phyloP scores from a whole-genome alignment of 2,329 filamentous ascomycete genomes.

The Diaporthe batatas region DNA sequence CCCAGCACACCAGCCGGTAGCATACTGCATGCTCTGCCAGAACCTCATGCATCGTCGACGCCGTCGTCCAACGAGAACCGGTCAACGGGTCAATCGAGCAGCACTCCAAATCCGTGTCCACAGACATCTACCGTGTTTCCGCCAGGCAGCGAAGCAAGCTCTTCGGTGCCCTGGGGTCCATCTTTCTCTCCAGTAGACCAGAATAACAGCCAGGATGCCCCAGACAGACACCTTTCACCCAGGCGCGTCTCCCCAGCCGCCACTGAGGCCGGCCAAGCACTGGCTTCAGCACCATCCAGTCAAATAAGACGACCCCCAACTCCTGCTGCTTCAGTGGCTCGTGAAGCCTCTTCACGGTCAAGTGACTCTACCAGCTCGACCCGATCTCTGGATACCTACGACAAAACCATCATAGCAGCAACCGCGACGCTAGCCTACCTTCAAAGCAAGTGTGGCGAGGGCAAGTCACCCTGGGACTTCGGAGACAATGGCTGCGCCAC shows the following conservation, averaged over 20 bases:
- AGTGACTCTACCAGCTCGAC: neutral
- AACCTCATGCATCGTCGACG: neutral
- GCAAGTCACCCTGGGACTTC: too few species aligned
- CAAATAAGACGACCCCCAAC: neutral
- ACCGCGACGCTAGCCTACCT: neutral
- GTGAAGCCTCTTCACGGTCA: neutral
- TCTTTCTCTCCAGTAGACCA: neutral
- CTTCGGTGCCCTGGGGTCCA: neutral
- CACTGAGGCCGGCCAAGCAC: neutral
- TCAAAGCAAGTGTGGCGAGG: neutral
- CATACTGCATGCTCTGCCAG: too few species aligned
- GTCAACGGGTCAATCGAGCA: neutral
- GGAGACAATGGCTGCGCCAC: neutral
- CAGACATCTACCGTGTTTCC: neutral
- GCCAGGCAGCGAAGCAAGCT: neutral
- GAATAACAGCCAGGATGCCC: neutral
- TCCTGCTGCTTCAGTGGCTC: neutral
- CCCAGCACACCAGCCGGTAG: too few species aligned
- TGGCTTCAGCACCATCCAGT: neutral
- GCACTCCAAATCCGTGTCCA: neutral
- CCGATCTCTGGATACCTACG: neutral
- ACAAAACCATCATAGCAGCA: constrained; percentile 9
- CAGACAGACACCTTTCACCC: neutral
- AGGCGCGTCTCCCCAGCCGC: neutral
- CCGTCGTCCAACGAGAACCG: neutral